phyloP scores from a whole-genome alignment of 2,329 filamentous ascomycete genomes.

The Dactylella cylindrospora region DNA sequence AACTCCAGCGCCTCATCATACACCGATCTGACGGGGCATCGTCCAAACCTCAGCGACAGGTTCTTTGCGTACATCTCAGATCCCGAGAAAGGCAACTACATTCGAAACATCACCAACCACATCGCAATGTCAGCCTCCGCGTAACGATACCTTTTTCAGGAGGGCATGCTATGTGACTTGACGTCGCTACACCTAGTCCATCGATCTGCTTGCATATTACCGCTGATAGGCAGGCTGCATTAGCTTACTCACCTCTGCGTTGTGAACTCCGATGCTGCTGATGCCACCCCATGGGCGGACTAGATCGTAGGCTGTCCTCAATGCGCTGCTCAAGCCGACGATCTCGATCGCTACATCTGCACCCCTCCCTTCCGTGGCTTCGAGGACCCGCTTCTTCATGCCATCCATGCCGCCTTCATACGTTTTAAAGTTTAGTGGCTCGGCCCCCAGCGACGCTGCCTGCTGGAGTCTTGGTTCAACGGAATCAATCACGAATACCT shows the following conservation, averaged over 20 bases:
- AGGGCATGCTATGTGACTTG: not conserved
- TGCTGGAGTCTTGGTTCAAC: slow-evolving; percentile 72
- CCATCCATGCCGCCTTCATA: slow-evolving; percentile 59
- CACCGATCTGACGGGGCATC: slow-evolving; percentile 72
- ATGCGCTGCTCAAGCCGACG: slow-evolving; percentile 68
- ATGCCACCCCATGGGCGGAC: slow-evolving; percentile 72
- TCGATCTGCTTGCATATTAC: slow-evolving; percentile 3
- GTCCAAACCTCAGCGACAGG: slow-evolving; percentile 71
- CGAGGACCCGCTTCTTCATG: slow-evolving; percentile 69
- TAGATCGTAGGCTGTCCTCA: slow-evolving; percentile 70
- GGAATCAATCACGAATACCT: slow-evolving; percentile 77
- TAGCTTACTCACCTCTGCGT: slow-evolving; percentile 61
- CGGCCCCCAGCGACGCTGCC: slow-evolving; percentile 73
- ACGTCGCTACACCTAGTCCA: not conserved
- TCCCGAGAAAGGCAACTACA: slow-evolving; percentile 48
- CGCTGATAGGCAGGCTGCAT: slow-evolving; percentile 4
- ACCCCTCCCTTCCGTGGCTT: slow-evolving; percentile 75
- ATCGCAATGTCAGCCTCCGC: slow-evolving; percentile 60
- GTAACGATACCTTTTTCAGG: slow-evolving; percentile 12
- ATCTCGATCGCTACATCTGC: slow-evolving; percentile 83
- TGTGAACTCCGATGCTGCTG: slow-evolving; percentile 75
- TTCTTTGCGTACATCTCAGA: slow-evolving; percentile 64
- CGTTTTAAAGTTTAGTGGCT: slow-evolving; percentile 75
- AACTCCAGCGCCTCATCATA: slow-evolving; percentile 67
- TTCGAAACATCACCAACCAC: slow-evolving; percentile 54